Evolutionary conservation across 2,329 filamentous ascomycete species (phyloP).

Genomic region (Calonectria honghensis): DNA sequence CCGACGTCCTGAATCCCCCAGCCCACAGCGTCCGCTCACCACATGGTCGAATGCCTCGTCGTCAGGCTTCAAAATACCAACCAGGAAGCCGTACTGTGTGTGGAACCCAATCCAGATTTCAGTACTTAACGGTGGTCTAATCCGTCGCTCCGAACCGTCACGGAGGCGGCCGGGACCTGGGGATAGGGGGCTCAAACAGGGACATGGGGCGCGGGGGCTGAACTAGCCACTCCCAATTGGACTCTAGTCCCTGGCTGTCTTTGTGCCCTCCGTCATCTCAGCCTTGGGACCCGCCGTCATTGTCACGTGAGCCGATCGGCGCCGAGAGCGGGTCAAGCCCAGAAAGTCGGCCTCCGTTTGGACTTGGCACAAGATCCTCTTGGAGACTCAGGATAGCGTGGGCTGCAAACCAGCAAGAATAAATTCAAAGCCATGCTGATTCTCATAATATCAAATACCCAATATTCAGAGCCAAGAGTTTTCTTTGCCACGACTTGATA

Average conservation of each 20-base stretch:
- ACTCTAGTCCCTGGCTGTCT: constrained; percentile 19
- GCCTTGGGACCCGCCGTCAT: neutral
- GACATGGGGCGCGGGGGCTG: constrained; percentile 34
- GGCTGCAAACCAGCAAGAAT: neutral
- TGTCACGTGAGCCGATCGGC: constrained; percentile 12
- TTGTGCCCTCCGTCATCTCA: constrained; percentile 14
- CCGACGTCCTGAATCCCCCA: neutral
- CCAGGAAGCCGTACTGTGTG: neutral
- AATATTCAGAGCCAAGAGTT: neutral
- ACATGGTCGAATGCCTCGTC: neutral
- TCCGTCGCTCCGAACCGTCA: constrained; percentile 33
- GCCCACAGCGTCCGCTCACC: neutral
- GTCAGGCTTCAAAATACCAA: neutral
- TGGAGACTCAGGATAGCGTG: neutral
- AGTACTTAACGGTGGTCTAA: constrained; percentile 29
- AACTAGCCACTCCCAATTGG: constrained; percentile 20
- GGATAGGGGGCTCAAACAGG: constrained; percentile 8
- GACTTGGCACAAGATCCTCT: neutral
- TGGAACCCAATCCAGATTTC: neutral
- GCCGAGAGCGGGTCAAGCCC: neutral
- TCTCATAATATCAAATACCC: neutral
- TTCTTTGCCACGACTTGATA: neutral
- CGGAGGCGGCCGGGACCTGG: constrained; percentile 36
- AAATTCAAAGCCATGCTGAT: neutral
- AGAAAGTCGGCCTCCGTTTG: neutral